These are phyloP conservation scores for Elsinoe australis DNA, from an alignment of 2,329 filamentous ascomycete species.

Conservation along the genomic window DNA sequence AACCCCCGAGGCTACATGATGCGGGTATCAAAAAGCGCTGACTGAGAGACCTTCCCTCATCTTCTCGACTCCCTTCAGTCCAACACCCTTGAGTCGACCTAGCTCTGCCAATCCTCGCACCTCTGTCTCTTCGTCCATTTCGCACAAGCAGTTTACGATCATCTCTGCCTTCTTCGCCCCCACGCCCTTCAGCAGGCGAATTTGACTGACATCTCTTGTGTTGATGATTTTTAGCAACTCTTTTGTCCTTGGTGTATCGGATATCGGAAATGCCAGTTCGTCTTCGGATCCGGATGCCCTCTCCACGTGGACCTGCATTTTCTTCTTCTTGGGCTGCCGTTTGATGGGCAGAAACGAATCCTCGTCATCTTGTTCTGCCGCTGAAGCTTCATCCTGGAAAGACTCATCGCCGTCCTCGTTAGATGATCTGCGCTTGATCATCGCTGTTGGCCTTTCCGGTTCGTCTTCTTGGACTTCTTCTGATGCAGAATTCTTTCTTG, in stretches of 20 bases:
- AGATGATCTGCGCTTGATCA: not conserved
- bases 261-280: slow-evolving; percentile 24
- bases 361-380: slow-evolving; percentile 14
- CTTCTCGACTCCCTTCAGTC: slow-evolving; percentile 44
- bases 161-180: slow-evolving; percentile 62
- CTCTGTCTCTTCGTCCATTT: slow-evolving; percentile 33
- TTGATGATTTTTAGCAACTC: slow-evolving; percentile 65
- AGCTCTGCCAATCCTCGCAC: slow-evolving; percentile 35
- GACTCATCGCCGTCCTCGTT: slow-evolving; percentile 17
- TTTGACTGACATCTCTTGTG: slow-evolving; percentile 58
- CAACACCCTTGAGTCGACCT: slow-evolving; percentile 43
- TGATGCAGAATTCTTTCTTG: not conserved
- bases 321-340: slow-evolving; percentile 32
- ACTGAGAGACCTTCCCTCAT: slow-evolving; percentile 38
- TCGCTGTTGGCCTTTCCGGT: not conserved
- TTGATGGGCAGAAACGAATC: slow-evolving; percentile 18
- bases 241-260: slow-evolving; percentile 50
- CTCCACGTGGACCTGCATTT: slow-evolving; percentile 24
- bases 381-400: slow-evolving; percentile 17
- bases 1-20: too few relatives aligned
- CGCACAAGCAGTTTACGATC: slow-evolving; percentile 43
- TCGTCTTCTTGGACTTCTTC: not conserved
- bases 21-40: slow-evolving; percentile 17
- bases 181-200: slow-evolving; percentile 61
- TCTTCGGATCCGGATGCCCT: slow-evolving; percentile 27